Conservation (phyloP, 306 rosid species). For the Cercis canadensis region DNA sequence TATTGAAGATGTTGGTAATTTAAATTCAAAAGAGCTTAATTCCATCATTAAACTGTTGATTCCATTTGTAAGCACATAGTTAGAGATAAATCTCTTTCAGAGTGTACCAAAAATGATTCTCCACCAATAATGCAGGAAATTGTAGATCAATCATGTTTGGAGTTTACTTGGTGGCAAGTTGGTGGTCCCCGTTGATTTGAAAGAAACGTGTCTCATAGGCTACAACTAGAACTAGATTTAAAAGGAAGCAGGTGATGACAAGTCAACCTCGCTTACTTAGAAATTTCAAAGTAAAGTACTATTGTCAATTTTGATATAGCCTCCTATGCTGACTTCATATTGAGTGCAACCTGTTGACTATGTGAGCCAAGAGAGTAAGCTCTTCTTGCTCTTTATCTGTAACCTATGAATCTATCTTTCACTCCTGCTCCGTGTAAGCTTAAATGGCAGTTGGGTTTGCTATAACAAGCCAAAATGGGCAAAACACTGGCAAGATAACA, state of each 20-base stretch:
- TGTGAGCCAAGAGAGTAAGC: not conserved
- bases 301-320: not conserved
- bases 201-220: conserved; percentile 18
- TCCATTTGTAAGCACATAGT: conserved; percentile 28
- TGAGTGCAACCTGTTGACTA: not conserved
- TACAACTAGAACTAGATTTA: too few relatives aligned
- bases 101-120: not conserved
- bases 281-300: conserved; percentile 14
- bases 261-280: not conserved
- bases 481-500: conserved; percentile 38
- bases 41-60: conserved; percentile 3
- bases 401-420: conserved; percentile 8
- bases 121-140: conserved; percentile 24
- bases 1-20: too few relatives aligned
- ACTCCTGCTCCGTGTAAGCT: too few relatives aligned
- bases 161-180: conserved; percentile 1
- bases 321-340: conserved; percentile 5
- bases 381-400: not conserved
- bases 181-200: not conserved
- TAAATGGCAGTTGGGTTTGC: conserved; percentile 46
- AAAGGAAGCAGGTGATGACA: not conserved
- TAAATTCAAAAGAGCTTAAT: not conserved
- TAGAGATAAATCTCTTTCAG: too few relatives aligned
- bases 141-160: too few relatives aligned
- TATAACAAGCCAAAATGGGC: conserved; percentile 28